These are phyloP conservation scores for Umbellularia californica DNA, from an alignment of 164 flowering plant species.

Conservation along the genomic window DNA sequence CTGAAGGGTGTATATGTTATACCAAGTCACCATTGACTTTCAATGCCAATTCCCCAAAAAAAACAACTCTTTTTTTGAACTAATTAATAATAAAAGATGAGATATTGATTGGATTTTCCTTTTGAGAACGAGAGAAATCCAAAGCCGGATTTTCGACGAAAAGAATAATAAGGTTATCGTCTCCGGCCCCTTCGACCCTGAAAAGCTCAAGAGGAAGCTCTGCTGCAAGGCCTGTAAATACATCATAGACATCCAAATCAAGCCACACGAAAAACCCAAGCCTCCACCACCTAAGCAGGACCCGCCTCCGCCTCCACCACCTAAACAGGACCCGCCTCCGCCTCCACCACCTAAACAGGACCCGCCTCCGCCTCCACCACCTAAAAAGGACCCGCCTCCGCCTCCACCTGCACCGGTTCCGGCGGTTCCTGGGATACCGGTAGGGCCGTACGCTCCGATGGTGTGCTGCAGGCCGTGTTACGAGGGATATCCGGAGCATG, in stretches of 20 bases:
- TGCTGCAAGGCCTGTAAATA: constrained; percentile 13
- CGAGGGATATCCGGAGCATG: neutral
- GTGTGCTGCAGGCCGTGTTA: constrained; percentile 4
- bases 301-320: no score
- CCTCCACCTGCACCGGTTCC: neutral
- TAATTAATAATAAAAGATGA: no score
- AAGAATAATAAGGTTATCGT: constrained; percentile 12
- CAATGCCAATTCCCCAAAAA: neutral
- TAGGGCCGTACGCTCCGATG: neutral
- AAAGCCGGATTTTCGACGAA: constrained; percentile 6
- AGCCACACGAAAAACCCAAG: neutral
- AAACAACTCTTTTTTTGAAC: no score
- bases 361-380: no score
- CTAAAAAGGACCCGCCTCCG: neutral
- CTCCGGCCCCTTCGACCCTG: constrained; percentile 18
- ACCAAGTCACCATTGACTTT: neutral
- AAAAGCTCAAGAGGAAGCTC: constrained; percentile 8
- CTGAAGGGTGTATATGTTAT: no score
- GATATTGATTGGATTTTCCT: neutral
- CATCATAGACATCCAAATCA: constrained; percentile 7
- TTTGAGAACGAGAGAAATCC: constrained; percentile 13
- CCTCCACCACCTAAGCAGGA: neutral
- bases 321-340: neutral
- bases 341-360: neutral
- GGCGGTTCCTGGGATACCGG: neutral